Evolutionary conservation across 371 early-diverging fungal species (phyloP).

Genomic region (Mortierella sp.): DNA sequence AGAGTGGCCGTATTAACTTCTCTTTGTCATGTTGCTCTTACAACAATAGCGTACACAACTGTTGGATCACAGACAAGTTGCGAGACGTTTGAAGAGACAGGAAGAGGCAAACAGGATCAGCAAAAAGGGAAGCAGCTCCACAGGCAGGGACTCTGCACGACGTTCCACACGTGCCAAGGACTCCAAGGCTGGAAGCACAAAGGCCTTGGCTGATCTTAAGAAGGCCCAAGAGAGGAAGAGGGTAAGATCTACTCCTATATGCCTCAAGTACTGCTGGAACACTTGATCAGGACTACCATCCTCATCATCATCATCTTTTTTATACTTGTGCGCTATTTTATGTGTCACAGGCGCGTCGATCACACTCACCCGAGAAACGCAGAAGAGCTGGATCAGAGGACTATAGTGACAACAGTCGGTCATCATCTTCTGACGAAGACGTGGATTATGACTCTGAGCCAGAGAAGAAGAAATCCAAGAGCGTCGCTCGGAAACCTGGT

Average conservation of each 20-base stretch:
- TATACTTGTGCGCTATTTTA: not conserved
- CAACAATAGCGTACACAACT: slow-evolving; percentile 27
- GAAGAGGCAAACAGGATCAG: slow-evolving; percentile 63
- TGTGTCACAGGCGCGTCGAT: slow-evolving; percentile 34
- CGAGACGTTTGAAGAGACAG: slow-evolving; percentile 62
- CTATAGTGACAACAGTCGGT: slow-evolving; percentile 47
- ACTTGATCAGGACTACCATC: not conserved
- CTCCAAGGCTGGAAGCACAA: slow-evolving; percentile 48
- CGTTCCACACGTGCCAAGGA: slow-evolving; percentile 72
- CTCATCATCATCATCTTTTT: too few species aligned
- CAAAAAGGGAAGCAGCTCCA: slow-evolving; percentile 35
- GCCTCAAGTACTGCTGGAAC: too few species aligned
- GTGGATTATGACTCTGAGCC: slow-evolving; percentile 47
- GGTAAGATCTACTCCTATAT: too few species aligned
- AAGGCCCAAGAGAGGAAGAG: slow-evolving; percentile 48
- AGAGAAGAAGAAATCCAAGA: slow-evolving; percentile 45
- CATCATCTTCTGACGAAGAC: slow-evolving; percentile 34
- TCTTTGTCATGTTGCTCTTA: not conserved
- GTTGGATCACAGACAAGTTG: slow-evolving; percentile 67
- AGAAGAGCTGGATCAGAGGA: slow-evolving; percentile 44
- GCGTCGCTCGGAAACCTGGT: slow-evolving; percentile 59
- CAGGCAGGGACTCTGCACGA: slow-evolving; percentile 59
- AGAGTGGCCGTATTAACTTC: too few species aligned
- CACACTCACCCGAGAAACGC: slow-evolving; percentile 49
- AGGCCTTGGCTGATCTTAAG: slow-evolving; percentile 49